Conservation (phyloP, 176 grass and related monocot species). For the Hsuehochloa calcarea region DNA sequence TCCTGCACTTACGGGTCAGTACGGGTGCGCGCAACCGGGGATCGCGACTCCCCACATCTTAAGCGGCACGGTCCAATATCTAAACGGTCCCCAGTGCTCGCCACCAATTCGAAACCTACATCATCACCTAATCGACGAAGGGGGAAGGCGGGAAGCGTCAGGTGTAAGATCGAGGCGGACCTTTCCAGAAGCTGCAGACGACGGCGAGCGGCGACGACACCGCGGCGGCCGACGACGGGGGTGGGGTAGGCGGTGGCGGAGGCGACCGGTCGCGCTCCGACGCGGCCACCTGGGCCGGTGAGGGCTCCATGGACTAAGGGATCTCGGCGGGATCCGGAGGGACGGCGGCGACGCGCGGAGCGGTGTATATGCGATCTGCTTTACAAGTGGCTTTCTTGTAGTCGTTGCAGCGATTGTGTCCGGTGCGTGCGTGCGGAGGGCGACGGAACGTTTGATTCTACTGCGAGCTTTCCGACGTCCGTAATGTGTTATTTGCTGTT, state of each 20-base stretch:
- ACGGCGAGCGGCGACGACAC: constrained; percentile 75
- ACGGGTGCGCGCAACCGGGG: neutral
- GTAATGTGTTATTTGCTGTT: too few species aligned
- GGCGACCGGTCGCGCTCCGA: constrained; percentile 72
- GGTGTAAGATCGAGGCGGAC: constrained; percentile 31
- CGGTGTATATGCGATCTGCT: constrained; percentile 32
- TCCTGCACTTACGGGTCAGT: neutral
- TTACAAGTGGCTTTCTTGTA: constrained; percentile 35
- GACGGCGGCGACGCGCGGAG: constrained; percentile 25
- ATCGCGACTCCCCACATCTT: neutral
- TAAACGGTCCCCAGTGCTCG: neutral
- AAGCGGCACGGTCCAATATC: neutral
- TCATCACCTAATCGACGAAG: neutral
- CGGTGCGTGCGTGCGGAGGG: neutral
- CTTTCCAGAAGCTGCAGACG: constrained; percentile 95
- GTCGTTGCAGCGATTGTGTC: neutral
- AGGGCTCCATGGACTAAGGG: constrained; percentile 42
- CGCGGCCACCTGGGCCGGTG: constrained; percentile 43
- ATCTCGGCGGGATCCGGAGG: constrained; percentile 39
- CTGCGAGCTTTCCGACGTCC: neutral
- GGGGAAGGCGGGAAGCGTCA: neutral
- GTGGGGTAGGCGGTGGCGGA: constrained; percentile 29
- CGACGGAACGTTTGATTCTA: neutral
- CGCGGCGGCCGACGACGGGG: constrained; percentile 38
- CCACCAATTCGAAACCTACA: constrained; percentile 12